A percentile compares a stretch with the other conserved stretches of the same genome.
phyloP scores from a whole-genome alignment of 176 grass and related monocot genomes.

The Leersia perrieri region DNA sequence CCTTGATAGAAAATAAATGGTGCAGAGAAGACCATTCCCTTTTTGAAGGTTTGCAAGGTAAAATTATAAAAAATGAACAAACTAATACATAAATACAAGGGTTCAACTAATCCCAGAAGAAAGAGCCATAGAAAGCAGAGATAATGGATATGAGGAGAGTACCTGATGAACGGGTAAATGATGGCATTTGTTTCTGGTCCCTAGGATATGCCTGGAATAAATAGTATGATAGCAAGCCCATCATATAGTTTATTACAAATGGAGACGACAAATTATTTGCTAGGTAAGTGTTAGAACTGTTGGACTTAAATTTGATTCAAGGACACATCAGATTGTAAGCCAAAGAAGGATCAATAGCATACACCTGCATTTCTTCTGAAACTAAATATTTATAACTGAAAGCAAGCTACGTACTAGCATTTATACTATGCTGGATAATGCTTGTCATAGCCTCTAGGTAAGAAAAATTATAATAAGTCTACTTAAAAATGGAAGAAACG shows the following conservation, averaged over 20 bases:
- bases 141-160: slow-evolving; percentile 17
- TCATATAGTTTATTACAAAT: slow-evolving; percentile 2
- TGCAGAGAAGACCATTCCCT: slow-evolving; percentile 3
- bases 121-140: background rate
- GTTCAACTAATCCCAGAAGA: background rate
- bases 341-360: slow-evolving; percentile 3
- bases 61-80: background rate
- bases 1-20: background rate
- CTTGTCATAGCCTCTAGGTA: slow-evolving; percentile 9
- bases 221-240: slow-evolving; percentile 4
- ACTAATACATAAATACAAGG: slow-evolving; percentile 1
- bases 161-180: slow-evolving; percentile 54
- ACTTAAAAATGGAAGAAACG: slow-evolving; percentile 3
- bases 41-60: background rate
- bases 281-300: background rate
- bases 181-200: slow-evolving; percentile 50
- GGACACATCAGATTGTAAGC: background rate
- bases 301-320: background rate
- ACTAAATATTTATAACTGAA: slow-evolving; percentile 9
- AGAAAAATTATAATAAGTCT: background rate
- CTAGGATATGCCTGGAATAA: slow-evolving; percentile 54
- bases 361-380: background rate
- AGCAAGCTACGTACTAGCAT: background rate
- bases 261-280: background rate
- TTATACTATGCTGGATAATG: slow-evolving; percentile 17